Evolutionary conservation across 1,139 yeast genomes (phyloP), one percentile per base, ranked within the genome.

Genomic region (Hansenula sp.): DNA sequence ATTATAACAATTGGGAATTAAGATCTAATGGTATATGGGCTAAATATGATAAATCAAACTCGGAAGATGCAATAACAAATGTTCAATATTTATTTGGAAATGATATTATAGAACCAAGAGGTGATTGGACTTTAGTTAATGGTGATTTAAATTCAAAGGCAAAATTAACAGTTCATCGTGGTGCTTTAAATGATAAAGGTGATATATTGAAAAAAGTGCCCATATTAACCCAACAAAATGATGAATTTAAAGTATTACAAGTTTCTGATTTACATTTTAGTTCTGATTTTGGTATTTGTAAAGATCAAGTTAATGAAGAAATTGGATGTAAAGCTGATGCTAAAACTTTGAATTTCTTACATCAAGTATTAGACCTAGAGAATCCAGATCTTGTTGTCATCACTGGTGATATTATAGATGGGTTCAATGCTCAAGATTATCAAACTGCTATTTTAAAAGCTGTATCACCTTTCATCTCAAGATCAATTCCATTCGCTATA

Each of bases 261-360:
- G 74, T 89, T 3, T 94, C 96, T 0, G 97, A 90, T 59, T 65
- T 89, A 44, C 97, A 90, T 60, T 79, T 84, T 54, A 75, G 88
- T 9, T 84, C 92, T 0, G 92, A 90, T 2, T 69, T 64, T 38
- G 96, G 96, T 3, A 60, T 61, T 37, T 89, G 97, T 54, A 65
- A 79, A 39, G 92, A 88, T 57, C 82, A 88, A 4, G 74, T 61
- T 19, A 89, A 89, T 0, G 66, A 65, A 11, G 60, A 69, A 2
- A 58, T 55, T 8, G 63, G 60, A 3, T 89, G 97, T 54, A 62
- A 70, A 44, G 96, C 97, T 0, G 97, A 89, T 56, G 71, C 76
- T 0, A 71, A 82, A 43, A 84, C 96, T 0, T 50, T 75, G 30
- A 59, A 62, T 18, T 86, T 87, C 56, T 58, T 89, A n/a, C 71